Evolutionary conservation across 2,329 filamentous ascomycete genomes (phyloP).

Genomic region (Fusarium burgessii): DNA sequence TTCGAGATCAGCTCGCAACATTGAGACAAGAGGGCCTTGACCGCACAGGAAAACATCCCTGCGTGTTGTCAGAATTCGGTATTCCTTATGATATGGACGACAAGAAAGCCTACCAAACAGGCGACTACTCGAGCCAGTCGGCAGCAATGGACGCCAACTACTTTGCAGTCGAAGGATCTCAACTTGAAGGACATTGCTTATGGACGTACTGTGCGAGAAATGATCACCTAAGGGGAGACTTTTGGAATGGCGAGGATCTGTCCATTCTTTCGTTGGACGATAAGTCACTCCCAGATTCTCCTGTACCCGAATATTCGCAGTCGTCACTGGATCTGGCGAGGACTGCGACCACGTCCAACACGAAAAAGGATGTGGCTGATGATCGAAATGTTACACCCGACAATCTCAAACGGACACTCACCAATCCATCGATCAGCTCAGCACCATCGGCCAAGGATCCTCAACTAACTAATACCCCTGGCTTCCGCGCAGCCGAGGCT

Average conservation of each 20-base stretch:
- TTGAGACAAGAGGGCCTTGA: constrained; percentile 90
- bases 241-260: constrained; percentile 97
- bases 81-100: constrained; percentile 99
- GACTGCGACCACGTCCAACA: constrained; percentile 25
- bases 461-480: constrained; percentile 72
- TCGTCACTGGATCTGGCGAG: constrained; percentile 59
- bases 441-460: constrained; percentile 64
- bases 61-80: constrained; percentile 93
- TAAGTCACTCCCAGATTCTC: constrained; percentile 67
- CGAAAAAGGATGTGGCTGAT: constrained; percentile 59
- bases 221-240: constrained; percentile 87
- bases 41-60: constrained; percentile 88
- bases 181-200: constrained; percentile 85
- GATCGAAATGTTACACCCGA: constrained; percentile 74
- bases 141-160: constrained; percentile 96
- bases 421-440: constrained; percentile 74
- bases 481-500: constrained; percentile 91
- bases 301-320: constrained; percentile 59
- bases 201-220: constrained; percentile 91
- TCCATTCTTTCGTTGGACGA: constrained; percentile 92
- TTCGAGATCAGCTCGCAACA: constrained; percentile 85
- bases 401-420: constrained; percentile 81
- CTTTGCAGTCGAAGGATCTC: constrained; percentile 87
- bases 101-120: constrained; percentile 93
- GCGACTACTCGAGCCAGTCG: constrained; percentile 93